These are phyloP conservation scores for Craterostigma plantagineum DNA, from an alignment of 257 asterid genomes.

Conservation along the genomic window DNA sequence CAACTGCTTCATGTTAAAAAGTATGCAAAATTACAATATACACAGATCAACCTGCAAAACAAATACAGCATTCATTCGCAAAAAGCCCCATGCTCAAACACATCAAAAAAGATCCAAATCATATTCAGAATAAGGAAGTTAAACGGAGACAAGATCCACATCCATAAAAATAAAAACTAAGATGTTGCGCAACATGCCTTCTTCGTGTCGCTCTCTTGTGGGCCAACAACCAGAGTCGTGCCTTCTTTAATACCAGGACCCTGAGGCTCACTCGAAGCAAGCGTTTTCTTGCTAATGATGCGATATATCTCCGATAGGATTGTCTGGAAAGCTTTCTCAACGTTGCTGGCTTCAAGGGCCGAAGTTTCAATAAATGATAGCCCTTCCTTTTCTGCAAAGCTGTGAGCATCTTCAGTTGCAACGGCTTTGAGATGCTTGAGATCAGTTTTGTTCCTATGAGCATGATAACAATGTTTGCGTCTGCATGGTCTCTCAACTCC, in stretches of 20 bases:
- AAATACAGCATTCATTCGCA: too few relatives aligned
- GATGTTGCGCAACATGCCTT: slow-evolving; percentile 71
- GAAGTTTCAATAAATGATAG: slow-evolving; percentile 83
- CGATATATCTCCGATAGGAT: slow-evolving; percentile 79
- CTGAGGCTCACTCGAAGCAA: slow-evolving; percentile 50
- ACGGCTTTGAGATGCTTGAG: slow-evolving; percentile 85
- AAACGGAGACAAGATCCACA: background rate
- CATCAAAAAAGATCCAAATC: slow-evolving; percentile 1
- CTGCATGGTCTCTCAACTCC: slow-evolving; percentile 93
- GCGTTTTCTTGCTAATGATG: slow-evolving; percentile 68
- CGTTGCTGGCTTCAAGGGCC: slow-evolving; percentile 78
- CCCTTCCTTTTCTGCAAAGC: slow-evolving; percentile 77
- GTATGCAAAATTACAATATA: too few relatives aligned
- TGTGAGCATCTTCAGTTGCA: slow-evolving; percentile 83
- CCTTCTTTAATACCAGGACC: slow-evolving; percentile 59
- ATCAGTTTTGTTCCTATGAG: slow-evolving; percentile 81
- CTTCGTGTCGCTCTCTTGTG: slow-evolving; percentile 39
- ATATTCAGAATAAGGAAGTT: slow-evolving; percentile 5
- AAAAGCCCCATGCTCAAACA: too few relatives aligned
- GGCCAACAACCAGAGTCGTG: slow-evolving; percentile 52
- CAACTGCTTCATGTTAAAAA: too few relatives aligned
- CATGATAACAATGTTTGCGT: slow-evolving; percentile 76
- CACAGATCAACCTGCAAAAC: too few relatives aligned
- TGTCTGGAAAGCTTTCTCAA: slow-evolving; percentile 71
- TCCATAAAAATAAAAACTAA: slow-evolving; percentile 3